Percentiles rank a stretch among this genome's conserved stretches.
phyloP scores from a whole-genome alignment of 441 rosid genomes.

The Breynia disticha region DNA sequence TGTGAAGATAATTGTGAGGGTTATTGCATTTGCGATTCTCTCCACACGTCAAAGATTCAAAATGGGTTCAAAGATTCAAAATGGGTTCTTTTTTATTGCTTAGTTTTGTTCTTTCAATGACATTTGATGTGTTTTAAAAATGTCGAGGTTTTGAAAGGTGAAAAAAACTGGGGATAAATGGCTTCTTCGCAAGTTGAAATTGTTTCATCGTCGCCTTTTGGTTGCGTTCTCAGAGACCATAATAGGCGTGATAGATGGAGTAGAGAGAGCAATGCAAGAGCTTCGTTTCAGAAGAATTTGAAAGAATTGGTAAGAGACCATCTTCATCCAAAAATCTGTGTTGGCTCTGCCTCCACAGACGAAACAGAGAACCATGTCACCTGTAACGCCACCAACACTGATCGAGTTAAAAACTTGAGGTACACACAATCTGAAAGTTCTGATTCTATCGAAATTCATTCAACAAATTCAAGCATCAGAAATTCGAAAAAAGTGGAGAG shows the following conservation, averaged over 20 bases:
- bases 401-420: neutral
- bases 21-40: neutral
- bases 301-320: constrained; percentile 55
- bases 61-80: neutral
- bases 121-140: neutral
- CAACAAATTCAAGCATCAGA: constrained; percentile 7
- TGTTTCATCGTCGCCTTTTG: constrained; percentile 47
- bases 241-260: constrained; percentile 32
- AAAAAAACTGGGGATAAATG: constrained; percentile 24
- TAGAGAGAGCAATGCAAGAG: constrained; percentile 32
- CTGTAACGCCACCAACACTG: constrained; percentile 1
- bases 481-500: constrained; percentile 29
- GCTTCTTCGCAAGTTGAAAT: constrained; percentile 70
- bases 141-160: neutral
- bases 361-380: constrained; percentile 14
- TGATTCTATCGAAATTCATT: neutral
- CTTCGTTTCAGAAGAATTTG: constrained; percentile 54
- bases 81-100: neutral
- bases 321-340: constrained; percentile 32
- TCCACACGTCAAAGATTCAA: neutral
- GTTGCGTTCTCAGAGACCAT: constrained; percentile 51
- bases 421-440: neutral
- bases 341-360: constrained; percentile 9
- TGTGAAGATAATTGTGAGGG: too few species aligned
- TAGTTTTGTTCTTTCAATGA: neutral